These are phyloP conservation scores for Pseudocercospora fijiensis DNA, from an alignment of 2,329 filamentous ascomycete genomes.

Conservation along the genomic window DNA sequence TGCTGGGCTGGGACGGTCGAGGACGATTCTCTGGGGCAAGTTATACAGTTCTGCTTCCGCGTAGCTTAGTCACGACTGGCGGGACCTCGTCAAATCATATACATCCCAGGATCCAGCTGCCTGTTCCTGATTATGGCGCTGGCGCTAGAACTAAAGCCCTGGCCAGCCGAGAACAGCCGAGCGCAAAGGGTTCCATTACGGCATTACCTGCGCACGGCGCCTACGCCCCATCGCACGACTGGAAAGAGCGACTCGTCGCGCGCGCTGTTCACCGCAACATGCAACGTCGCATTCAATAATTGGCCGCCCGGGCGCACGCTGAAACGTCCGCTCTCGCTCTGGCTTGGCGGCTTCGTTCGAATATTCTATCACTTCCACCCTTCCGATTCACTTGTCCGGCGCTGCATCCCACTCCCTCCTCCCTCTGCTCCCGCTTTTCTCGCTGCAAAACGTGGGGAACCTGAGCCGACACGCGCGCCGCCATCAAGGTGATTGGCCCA, in stretches of 20 bases:
- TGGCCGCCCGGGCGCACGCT: no score
- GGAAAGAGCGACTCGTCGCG: neutral
- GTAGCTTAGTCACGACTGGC: neutral
- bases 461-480: neutral
- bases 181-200: conserved; percentile 12
- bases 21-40: neutral
- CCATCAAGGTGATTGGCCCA: conserved; percentile 26
- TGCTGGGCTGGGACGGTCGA: neutral
- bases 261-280: conserved; percentile 11
- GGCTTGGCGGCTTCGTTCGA: neutral
- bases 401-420: conserved; percentile 18
- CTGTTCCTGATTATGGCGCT: conserved; percentile 2
- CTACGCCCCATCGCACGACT: conserved; percentile 13
- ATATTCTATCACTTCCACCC: conserved; percentile 3
- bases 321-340: neutral
- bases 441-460: conserved; percentile 6
- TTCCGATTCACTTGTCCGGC: conserved; percentile 11
- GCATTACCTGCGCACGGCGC: conserved; percentile 15
- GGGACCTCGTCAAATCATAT: neutral
- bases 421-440: conserved; percentile 9
- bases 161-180: conserved; percentile 5
- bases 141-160: conserved; percentile 2
- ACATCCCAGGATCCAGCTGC: neutral
- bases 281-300: conserved; percentile 7
- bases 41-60: neutral